Evolutionary conservation across 192 early-diverging fungal species (phyloP), one percentile per base, ranked within the genome.

Genomic region (Coemansia sp.): DNA sequence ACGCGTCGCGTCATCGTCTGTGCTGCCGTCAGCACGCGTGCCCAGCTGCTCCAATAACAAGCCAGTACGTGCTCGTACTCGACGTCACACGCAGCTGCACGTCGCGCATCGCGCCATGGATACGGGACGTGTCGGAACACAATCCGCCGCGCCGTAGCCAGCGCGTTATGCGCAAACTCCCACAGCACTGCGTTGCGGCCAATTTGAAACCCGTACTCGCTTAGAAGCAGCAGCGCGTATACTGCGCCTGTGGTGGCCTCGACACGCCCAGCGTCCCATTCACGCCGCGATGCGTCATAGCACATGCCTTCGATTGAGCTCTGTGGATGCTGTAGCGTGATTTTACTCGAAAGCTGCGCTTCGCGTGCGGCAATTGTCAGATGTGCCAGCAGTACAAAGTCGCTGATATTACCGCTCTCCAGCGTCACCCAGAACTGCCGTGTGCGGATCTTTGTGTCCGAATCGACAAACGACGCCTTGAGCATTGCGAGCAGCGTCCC

Each of bases 321-420:
- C n/a, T 39, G 35, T 14, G 55, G 45, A 11, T 35, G 27, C 4
- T 26, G 41, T 1, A 62, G 19, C 19, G 37, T n/a, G 9, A 56
- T 35, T 21, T 31, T 29, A 41, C 35, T 47, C 9, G 64, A 60
- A 12, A 62, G 61, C 45, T 39, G 71, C 19, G 59, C 71, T 48
- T 74, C 72, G 22, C 61, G 66, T 17, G 57, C 59, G 3, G 76
- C 67, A 8, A 79, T 53, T 8, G 64, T 60, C 52, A 69, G 39
- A 37, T 79, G 68, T 58, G 77, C 77, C n/a, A 79, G 64, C 35
- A 74, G 52, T 14, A 62, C 77, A 67, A 79, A 79, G 71, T 79
- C 77, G 60, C 67, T 59, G 17, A 58, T 50, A 0, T 19, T 53
- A 41, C 68, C 64, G 21, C 64, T 57, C n/a, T 66, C 63, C 51